These are phyloP conservation scores for Coniferiporia sulphurascens DNA, from an alignment of 1,284 basidiomycete species.

Conservation along the genomic window DNA sequence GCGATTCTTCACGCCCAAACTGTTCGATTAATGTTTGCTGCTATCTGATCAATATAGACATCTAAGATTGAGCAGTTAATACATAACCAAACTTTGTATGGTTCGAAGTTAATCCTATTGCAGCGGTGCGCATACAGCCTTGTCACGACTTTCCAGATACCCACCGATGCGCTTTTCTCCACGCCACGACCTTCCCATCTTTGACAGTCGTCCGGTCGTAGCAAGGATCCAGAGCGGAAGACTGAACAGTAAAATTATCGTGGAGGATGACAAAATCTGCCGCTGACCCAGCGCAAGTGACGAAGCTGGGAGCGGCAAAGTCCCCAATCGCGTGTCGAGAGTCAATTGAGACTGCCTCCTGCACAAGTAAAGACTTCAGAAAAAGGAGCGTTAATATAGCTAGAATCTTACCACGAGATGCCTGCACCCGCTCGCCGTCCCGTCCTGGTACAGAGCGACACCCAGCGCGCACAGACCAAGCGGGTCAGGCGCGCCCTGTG, in stretches of 20 bases:
- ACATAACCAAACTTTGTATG: too few relatives aligned
- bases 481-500: constrained; percentile 58
- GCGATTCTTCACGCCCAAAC: too few relatives aligned
- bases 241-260: constrained; percentile 39
- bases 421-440: constrained; percentile 40
- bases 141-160: neutral
- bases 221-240: constrained; percentile 45
- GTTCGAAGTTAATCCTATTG: neutral
- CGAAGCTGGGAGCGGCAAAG: constrained; percentile 25
- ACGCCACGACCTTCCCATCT: constrained; percentile 25
- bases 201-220: constrained; percentile 36
- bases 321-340: constrained; percentile 45
- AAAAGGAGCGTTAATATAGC: constrained; percentile 4
- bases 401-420: constrained; percentile 41
- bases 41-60: too few relatives aligned
- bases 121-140: neutral
- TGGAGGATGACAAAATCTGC: constrained; percentile 62
- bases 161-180: constrained; percentile 7
- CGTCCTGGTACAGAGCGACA: constrained; percentile 56
- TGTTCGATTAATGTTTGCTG: too few relatives aligned
- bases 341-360: constrained; percentile 44
- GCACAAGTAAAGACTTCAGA: neutral
- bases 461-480: constrained; percentile 53
- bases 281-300: constrained; percentile 36
- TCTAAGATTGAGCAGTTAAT: too few relatives aligned